Evolutionary conservation across 176 grass and related monocot species (phyloP).

Genomic region (Triticum turgidum): DNA sequence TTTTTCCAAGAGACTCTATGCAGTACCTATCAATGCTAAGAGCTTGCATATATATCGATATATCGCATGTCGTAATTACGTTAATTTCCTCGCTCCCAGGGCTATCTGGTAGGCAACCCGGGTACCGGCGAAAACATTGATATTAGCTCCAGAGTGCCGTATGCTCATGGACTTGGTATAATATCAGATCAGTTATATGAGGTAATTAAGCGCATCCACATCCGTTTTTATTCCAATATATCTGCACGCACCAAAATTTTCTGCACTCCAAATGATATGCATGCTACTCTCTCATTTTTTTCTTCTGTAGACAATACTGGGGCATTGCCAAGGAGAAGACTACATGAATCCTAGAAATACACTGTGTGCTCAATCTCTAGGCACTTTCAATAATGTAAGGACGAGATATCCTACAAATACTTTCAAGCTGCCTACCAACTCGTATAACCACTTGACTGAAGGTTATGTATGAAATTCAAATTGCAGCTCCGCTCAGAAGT

Average conservation of each 20-base stretch:
- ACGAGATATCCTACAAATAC: background rate
- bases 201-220: conserved; percentile 13
- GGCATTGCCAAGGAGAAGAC: conserved; percentile 43
- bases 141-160: conserved; percentile 29
- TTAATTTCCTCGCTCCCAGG: background rate
- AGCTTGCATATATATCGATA: too few relatives aligned
- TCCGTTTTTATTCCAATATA: background rate
- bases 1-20: background rate
- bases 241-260: background rate
- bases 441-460: background rate
- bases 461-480: background rate
- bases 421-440: background rate
- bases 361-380: conserved; percentile 35
- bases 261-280: background rate
- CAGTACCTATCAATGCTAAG: too few relatives aligned
- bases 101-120: conserved; percentile 53
- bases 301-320: background rate
- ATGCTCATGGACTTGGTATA: conserved; percentile 46
- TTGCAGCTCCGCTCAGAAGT: conserved; percentile 35
- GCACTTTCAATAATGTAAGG: conserved; percentile 35
- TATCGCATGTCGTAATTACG: too few relatives aligned
- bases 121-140: conserved; percentile 32
- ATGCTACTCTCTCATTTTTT: background rate
- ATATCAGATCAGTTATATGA: conserved; percentile 58
- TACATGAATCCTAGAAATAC: conserved; percentile 24